Evolutionary conservation across 2,329 filamentous ascomycete genomes (phyloP).

Genomic region (Penicillium brasilianum): DNA sequence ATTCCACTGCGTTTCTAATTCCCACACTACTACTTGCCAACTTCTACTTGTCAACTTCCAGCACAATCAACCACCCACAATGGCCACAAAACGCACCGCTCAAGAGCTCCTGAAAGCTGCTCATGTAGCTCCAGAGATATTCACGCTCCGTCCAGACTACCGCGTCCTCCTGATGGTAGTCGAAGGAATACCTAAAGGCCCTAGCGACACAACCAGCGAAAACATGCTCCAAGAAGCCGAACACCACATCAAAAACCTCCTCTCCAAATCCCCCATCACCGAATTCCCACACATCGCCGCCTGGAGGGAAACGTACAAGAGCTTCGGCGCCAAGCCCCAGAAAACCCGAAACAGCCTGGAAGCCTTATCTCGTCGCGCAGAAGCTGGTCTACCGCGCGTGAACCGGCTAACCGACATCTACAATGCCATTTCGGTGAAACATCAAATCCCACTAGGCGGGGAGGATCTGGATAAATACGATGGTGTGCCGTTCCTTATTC

Average conservation of each 20-base stretch:
- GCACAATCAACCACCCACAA: neutral
- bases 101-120: conserved; percentile 15
- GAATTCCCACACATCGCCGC: conserved; percentile 44
- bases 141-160: conserved; percentile 45
- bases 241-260: conserved; percentile 8
- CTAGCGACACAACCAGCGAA: conserved; percentile 40
- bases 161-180: conserved; percentile 44
- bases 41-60: neutral
- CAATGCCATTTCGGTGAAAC: conserved; percentile 47
- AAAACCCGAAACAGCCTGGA: conserved; percentile 47
- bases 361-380: conserved; percentile 40
- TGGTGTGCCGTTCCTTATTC: conserved; percentile 38
- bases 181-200: conserved; percentile 38
- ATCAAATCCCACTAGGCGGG: conserved; percentile 47
- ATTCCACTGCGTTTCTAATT: neutral
- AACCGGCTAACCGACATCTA: conserved; percentile 49
- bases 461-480: conserved; percentile 48
- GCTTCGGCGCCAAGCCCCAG: conserved; percentile 47
- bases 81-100: neutral
- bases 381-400: conserved; percentile 42
- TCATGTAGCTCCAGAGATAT: conserved; percentile 33
- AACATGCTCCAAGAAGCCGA: conserved; percentile 33
- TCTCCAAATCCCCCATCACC: conserved; percentile 28
- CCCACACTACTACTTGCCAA: neutral
- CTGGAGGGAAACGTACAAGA: conserved; percentile 47